phyloP scores from a whole-genome alignment of 1,284 basidiomycete species.

The Fomitopsis schrenkii region DNA sequence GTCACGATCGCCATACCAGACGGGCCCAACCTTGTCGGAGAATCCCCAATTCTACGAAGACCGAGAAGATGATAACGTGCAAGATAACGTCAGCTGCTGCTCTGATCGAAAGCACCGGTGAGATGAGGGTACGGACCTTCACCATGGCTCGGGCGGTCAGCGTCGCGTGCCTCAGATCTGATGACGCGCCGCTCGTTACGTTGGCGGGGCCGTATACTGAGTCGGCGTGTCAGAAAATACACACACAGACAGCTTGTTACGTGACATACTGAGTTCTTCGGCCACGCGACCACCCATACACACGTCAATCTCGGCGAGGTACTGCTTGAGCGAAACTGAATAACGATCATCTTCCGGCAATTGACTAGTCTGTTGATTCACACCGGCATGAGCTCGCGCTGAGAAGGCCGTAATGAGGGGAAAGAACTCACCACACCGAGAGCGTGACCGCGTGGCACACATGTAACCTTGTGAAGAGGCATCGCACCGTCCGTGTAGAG shows the following conservation, averaged over 20 bases:
- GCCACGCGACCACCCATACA: conserved; percentile 91
- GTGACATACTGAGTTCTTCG: conserved; percentile 75
- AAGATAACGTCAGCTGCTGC: conserved; percentile 3
- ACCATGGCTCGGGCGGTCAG: conserved; percentile 85
- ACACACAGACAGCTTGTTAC: background rate
- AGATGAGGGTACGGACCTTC: conserved; percentile 49
- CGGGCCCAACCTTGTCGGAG: conserved; percentile 79
- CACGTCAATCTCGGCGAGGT: conserved; percentile 81
- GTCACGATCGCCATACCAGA: conserved; percentile 72
- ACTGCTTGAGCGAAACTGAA: conserved; percentile 72
- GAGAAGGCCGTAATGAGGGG: background rate
- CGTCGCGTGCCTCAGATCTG: conserved; percentile 81
- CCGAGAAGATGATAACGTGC: background rate
- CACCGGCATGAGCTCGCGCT: background rate
- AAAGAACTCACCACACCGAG: conserved; percentile 71
- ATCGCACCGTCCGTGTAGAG: conserved; percentile 90
- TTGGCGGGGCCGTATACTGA: conserved; percentile 85
- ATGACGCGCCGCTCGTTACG: conserved; percentile 87
- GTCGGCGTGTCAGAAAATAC: background rate
- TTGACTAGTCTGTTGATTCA: conserved; percentile 64
- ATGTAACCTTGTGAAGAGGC: conserved; percentile 95
- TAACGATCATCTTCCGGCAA: conserved; percentile 81
- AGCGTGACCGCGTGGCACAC: conserved; percentile 90
- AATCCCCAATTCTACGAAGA: conserved; percentile 66
- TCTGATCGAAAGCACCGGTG: conserved; percentile 1